Percentiles rank a stretch among this genome's conserved stretches.
These are phyloP conservation scores for Pelargonium exstipulatum DNA, from an alignment of 441 rosid species.

Conservation along the genomic window DNA sequence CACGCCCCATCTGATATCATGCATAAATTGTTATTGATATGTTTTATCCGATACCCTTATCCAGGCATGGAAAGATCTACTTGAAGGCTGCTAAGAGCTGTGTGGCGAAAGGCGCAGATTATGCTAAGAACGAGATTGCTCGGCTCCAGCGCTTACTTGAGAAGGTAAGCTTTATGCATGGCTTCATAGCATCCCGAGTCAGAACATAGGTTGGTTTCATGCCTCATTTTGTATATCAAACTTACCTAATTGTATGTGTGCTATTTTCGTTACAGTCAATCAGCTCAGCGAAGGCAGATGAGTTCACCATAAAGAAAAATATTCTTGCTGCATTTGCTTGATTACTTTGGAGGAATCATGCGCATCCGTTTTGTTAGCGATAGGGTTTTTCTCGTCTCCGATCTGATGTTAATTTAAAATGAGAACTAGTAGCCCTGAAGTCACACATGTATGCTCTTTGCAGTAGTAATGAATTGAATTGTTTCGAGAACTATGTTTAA, in stretches of 20 bases:
- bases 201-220: not conserved
- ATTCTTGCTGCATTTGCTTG: slow-evolving; percentile 57
- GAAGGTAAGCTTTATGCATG: slow-evolving; percentile 39
- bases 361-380: not conserved
- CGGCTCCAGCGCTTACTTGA: slow-evolving; percentile 80
- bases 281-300: slow-evolving; percentile 83
- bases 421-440: no score
- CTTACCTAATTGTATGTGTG: not conserved
- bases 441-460: no score
- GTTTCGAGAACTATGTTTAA: no score
- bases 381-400: no score
- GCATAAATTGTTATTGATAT: not conserved
- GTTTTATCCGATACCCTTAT: not conserved
- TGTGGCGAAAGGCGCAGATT: slow-evolving; percentile 71
- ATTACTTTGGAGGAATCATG: not conserved
- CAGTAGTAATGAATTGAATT: no score
- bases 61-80: slow-evolving; percentile 66
- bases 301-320: slow-evolving; percentile 76
- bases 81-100: slow-evolving; percentile 58
- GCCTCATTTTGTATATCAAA: no score
- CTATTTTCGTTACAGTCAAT: slow-evolving; percentile 50
- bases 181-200: not conserved
- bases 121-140: slow-evolving; percentile 65
- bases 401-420: no score
- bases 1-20: not conserved